A percentile compares a stretch with the other conserved stretches of the same genome.
phyloP scores from a whole-genome alignment of 345 rosid species.

The Syzygium oleosum region DNA sequence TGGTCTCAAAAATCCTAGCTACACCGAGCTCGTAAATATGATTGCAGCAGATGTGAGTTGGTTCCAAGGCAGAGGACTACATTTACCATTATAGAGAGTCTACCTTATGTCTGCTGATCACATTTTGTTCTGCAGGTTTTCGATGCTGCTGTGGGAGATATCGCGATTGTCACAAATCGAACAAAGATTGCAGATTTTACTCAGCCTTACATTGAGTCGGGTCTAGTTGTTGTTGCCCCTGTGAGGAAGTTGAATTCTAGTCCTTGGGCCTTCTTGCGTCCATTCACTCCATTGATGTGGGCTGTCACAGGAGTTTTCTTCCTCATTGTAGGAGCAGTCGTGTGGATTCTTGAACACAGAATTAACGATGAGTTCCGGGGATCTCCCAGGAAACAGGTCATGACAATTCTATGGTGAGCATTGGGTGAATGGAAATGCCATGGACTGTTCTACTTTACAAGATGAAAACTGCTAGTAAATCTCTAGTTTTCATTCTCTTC shows the following conservation, averaged over 20 bases:
- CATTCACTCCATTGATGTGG: constrained; percentile 85
- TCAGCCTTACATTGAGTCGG: constrained; percentile 84
- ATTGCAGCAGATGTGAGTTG: constrained; percentile 58
- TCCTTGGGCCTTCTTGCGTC: constrained; percentile 75
- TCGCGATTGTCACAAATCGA: constrained; percentile 66
- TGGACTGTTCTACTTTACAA: neutral
- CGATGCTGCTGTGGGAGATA: constrained; percentile 79
- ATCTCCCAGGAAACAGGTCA: constrained; percentile 62
- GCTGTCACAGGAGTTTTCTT: constrained; percentile 61
- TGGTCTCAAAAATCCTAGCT: constrained; percentile 69
- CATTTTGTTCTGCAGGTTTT: constrained; percentile 41
- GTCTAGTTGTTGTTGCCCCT: constrained; percentile 85
- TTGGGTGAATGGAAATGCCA: neutral
- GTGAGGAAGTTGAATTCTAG: constrained; percentile 52
- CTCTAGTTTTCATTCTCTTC: neutral
- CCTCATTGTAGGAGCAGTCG: constrained; percentile 67
- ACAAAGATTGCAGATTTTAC: constrained; percentile 74
- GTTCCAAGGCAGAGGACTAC: neutral
- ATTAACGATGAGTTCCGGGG: constrained; percentile 84
- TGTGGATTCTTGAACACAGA: constrained; percentile 93
- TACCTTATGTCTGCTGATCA: neutral
- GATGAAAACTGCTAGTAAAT: neutral
- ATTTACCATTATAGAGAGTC: neutral
- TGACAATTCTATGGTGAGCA: constrained; percentile 69
- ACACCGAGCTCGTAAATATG: constrained; percentile 48